Conservation (phyloP, 2,329 filamentous ascomycete genomes). For the Chaetomiaceae sp. region DNA sequence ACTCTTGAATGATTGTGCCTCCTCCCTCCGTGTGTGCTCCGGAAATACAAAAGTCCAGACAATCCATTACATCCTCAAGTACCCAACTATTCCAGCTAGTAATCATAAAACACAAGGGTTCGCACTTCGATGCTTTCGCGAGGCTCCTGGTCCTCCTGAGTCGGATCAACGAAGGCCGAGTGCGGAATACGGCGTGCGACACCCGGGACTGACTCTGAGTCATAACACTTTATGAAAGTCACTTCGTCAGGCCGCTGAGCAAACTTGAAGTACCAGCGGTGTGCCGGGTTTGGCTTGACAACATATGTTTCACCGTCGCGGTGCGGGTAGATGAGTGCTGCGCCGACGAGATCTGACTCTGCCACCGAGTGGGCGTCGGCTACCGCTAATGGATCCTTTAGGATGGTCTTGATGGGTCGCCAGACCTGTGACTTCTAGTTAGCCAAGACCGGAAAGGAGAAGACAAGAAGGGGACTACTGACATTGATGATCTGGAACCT, state of each 20-base stretch:
- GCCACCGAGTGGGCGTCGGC: conserved; percentile 36
- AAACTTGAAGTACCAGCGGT: conserved; percentile 50
- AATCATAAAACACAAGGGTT: conserved; percentile 28
- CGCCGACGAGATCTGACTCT: conserved; percentile 37
- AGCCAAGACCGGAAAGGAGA: background rate
- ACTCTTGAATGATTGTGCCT: too few species aligned
- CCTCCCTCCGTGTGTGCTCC: too few species aligned
- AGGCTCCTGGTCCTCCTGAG: conserved; percentile 42
- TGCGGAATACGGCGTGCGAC: conserved; percentile 30
- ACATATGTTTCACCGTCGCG: conserved; percentile 38
- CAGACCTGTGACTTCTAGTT: conserved; percentile 30
- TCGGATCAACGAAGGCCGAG: conserved; percentile 23
- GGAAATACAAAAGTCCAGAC: too few species aligned
- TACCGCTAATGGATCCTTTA: conserved; percentile 38
- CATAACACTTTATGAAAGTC: conserved; percentile 58
- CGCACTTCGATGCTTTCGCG: conserved; percentile 38
- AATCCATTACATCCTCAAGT: too few species aligned
- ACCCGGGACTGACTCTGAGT: conserved; percentile 45
- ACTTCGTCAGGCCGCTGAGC: conserved; percentile 49
- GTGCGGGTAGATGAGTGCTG: conserved; percentile 37
- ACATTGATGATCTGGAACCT: conserved; percentile 40
- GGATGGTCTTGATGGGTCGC: conserved; percentile 46
- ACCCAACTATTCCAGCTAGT: too few species aligned
- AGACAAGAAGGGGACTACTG: background rate
- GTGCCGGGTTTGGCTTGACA: conserved; percentile 30